Evolutionary conservation across 2,329 filamentous ascomycete species (phyloP), one percentile per base, ranked within the genome.

Genomic region (Coniochaeta sp.): DNA sequence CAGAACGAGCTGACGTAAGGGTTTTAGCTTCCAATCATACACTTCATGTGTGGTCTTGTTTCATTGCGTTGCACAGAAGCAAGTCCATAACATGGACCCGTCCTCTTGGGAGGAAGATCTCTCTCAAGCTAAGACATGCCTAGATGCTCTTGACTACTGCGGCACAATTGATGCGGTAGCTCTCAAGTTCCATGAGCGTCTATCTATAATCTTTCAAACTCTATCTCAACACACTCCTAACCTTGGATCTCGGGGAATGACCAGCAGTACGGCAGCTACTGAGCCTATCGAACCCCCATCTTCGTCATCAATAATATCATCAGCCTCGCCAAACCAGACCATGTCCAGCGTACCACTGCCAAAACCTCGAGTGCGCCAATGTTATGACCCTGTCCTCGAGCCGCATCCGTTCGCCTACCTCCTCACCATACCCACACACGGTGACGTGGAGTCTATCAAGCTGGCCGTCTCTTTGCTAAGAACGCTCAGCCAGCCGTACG

Each of bases 21-120:
- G 26, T 14, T n/a, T n/a, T 24, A 73, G 70, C 17, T 68, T 70
- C 26, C 70, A 73, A 65, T 59, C 70, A 1, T 70, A 72, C 50
- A 67, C 70, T 0, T 64, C 69, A 0, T 69, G 68, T 58, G 62
- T 69, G 12, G 65, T 71, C 2, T 63, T 73, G 12, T 64, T 73
- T 2, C 71, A 73, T 58, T 62, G 65, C 1, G 64, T 67, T 6
- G 66, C 67, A 1, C 72, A 73, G 56, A 70, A 69, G 43, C 69
- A 70, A 50, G 59, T 69, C 0, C 70, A 72, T 61, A 60, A 64
- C 17, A 66, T 68, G 44, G 63, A 61, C 4, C 55, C 62, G 0
- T 60, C 58, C 3, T 59, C 60, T 1, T 72, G 70, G 68, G 58
- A 62, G 11, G 65, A 63, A 11, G 71, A 73, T 57, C 57, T 72